Evolutionary conservation across 306 rosid genomes (phyloP).

Genomic region (Prunus dulcis): DNA sequence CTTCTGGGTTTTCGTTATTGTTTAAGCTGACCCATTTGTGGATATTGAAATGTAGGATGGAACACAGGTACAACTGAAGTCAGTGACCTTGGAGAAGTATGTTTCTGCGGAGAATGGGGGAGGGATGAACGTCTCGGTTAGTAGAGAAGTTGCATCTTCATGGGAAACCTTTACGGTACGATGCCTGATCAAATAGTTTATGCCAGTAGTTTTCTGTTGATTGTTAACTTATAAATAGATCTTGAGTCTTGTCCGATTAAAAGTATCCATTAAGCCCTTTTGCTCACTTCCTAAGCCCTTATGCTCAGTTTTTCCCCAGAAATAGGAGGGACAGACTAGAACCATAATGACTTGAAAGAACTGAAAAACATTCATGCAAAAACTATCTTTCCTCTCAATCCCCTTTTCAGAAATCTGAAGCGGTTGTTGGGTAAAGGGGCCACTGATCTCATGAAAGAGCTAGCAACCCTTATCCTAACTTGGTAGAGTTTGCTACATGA

Average conservation of each 20-base stretch:
- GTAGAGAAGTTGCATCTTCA: constrained; percentile 71
- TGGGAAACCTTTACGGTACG: constrained; percentile 91
- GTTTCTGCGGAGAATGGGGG: constrained; percentile 86
- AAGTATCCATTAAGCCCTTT: not conserved
- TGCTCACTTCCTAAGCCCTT: not conserved
- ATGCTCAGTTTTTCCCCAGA: not conserved
- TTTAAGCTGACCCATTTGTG: constrained; percentile 17
- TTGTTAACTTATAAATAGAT: not conserved
- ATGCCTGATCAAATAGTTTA: constrained; percentile 12
- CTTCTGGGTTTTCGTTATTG: constrained; percentile 14
- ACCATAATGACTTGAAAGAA: not conserved
- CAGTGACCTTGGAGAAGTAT: constrained; percentile 70
- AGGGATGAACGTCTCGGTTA: constrained; percentile 64
- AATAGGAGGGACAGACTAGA: not conserved
- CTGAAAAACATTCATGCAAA: no score
- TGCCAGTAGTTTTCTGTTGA: constrained; percentile 10
- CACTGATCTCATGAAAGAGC: not conserved
- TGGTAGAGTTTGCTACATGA: not conserved
- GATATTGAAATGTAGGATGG: constrained; percentile 62
- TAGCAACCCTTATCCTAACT: not conserved
- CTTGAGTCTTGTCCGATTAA: not conserved
- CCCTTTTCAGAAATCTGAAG: not conserved
- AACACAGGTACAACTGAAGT: constrained; percentile 75
- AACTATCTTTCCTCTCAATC: not conserved
- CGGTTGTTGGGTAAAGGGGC: not conserved